phyloP scores from a whole-genome alignment of 208 protist species.

The Polymyxa betae region DNA sequence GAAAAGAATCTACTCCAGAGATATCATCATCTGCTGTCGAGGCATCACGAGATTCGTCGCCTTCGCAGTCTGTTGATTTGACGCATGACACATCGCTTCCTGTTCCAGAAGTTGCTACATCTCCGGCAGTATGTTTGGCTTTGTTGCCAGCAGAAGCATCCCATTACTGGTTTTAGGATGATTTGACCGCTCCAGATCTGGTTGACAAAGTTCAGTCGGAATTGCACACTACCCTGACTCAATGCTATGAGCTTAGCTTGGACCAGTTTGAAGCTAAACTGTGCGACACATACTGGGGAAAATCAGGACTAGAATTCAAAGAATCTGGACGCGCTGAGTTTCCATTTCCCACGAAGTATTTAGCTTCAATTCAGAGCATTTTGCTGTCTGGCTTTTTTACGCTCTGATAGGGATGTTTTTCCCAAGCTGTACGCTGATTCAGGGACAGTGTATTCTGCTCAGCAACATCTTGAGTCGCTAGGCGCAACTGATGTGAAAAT shows the following conservation, averaged over 20 bases:
- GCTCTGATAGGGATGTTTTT: not conserved
- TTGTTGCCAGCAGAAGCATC: too few species aligned
- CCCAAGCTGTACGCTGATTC: not conserved
- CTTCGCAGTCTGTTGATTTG: not conserved
- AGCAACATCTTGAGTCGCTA: not conserved
- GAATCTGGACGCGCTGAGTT: not conserved
- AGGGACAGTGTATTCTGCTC: not conserved
- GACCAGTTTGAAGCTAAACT: not conserved
- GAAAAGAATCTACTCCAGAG: not conserved
- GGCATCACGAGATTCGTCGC: not conserved
- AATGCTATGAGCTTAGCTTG: too few species aligned
- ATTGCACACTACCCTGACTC: too few species aligned
- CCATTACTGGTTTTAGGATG: too few species aligned
- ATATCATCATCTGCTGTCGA: not conserved
- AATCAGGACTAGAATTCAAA: not conserved
- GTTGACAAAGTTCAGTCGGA: too few species aligned
- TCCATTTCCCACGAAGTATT: not conserved
- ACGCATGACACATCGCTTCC: not conserved
- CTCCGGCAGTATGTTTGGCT: not conserved
- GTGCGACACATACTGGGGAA: not conserved
- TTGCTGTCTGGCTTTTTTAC: not conserved
- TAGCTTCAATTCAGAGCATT: not conserved
- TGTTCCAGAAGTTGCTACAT: not conserved
- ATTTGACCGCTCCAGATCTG: too few species aligned
- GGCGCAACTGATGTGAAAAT: not conserved